phyloP scores from a whole-genome alignment of 352 stramenopile species.

The Pythium insidiosum region DNA sequence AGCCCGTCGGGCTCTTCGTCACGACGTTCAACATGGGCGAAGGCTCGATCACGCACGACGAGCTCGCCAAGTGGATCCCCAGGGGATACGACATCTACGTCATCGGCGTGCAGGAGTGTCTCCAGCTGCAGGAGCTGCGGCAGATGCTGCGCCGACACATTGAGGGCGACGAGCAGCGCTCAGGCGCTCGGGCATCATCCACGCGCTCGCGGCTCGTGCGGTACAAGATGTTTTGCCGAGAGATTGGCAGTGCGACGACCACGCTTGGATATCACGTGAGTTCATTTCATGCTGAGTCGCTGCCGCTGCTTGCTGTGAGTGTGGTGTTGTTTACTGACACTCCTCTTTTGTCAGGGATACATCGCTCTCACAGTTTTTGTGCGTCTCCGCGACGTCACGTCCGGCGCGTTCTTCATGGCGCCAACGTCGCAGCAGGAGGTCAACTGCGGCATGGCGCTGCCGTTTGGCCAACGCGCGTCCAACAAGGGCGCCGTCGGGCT shows the following conservation, averaged over 20 bases:
- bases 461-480: conserved; percentile 59
- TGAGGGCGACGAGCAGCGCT: conserved; percentile 26
- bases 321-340: too few relatives aligned
- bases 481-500: conserved; percentile 90
- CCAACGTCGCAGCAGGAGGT: conserved; percentile 60
- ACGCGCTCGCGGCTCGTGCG: conserved; percentile 15
- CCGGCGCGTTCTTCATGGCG: conserved; percentile 76
- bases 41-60: conserved; percentile 35
- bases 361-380: conserved; percentile 87
- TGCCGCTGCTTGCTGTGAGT: neutral
- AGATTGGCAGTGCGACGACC: conserved; percentile 79
- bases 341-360: conserved; percentile 56
- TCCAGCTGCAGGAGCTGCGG: conserved; percentile 60
- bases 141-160: conserved; percentile 53
- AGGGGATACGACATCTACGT: conserved; percentile 78
- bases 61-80: conserved; percentile 76
- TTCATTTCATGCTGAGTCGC: neutral
- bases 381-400: conserved; percentile 63
- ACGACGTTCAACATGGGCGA: conserved; percentile 86
- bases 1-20: conserved; percentile 62
- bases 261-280: conserved; percentile 73
- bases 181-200: conserved; percentile 10
- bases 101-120: conserved; percentile 85
- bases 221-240: conserved; percentile 47
- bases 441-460: conserved; percentile 68